Evolutionary conservation across 2,329 filamentous ascomycete species (phyloP), one percentile per base, ranked within the genome.

Genomic region (Penicillium verrucosum): DNA sequence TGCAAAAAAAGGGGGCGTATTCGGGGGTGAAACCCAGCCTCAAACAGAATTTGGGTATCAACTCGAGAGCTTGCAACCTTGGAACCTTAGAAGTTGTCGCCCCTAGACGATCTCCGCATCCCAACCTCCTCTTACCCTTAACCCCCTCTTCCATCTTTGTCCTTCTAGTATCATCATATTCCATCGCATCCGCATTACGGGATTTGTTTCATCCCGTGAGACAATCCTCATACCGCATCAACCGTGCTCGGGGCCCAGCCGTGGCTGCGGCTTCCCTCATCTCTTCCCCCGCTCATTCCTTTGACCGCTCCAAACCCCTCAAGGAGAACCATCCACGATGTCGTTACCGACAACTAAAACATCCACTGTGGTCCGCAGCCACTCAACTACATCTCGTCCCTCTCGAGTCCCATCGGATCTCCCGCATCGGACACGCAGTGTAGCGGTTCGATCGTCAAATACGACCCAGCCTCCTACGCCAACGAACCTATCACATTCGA

Each of bases 281-380:
- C 50, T 36, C 57, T 46, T 55, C 38, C 52, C 38, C 56, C 57
- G 45, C 53, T 32, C 42, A 36, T 52, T 57, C 40, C 56, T 54
- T 60, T 62, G 57, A 64, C 56, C 56, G 54, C 56, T 58, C 40
- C 47, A 55, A 37, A 49, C 36, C 47, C 44, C 34, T 25, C 41
- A 47, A 45, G 29, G 40, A 10, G 29, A 49, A 61, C 65, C 65
- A 66, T 65, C 60, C 25, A 44, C 21, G 12, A 79, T 79, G 77
- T 77, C 77, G 63, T 72, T 79, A 54, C 73, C 80, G 60, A 75
- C 80, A 56, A 67, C 70, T 43, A 75, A 76, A 59, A 70, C 77
- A 59, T 72, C 80, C 21, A 69, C 77, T 49, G 69, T 82, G 58
- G 75, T 77, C 60, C 80, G 80, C 67, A 82, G 76, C 64, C 75